Base-by-base conservation (phyloP, 352 stramenopile species). In the Phytophthora quininea region DNA sequence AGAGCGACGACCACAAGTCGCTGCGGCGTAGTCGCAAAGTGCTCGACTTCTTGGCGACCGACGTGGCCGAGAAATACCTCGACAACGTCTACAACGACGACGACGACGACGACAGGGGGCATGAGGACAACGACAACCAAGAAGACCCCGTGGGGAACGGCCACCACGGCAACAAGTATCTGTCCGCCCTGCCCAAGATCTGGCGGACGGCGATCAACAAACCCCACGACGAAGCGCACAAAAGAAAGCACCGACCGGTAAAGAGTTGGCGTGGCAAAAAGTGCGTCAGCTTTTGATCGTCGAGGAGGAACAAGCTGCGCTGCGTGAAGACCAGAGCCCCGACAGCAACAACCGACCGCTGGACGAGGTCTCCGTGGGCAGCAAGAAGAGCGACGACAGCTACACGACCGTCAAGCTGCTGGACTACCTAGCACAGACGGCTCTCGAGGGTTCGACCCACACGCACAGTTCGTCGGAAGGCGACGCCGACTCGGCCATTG, bases 31-130 rank as follows among this genome's bases (percentile, higher is more conserved):
- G 52, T 32, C 51, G 59, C 6, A 47, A 54, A 9, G 56, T 88
- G 6, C 70, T 89, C 19, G 82, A 91, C 54, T 80, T 84, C 33
- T 54, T 89, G 2, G 82, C 80, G 3, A 84, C 65, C 33, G 82
- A 88, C 35, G 58, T 86, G 12, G 77, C 74, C 27, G 82, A 91
- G 54, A 71, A 77, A 24, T 91, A 90, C 54, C 53, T 90, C 4
- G 73, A 90, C 33, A 74, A 76, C 50, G 73, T 90, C 29, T 89
- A 90, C 64, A 70, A 74, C 38, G 82, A 88, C 2, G n/a, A n/a
- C n/a, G 75, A 40, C 35, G 67, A 32, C 38, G 54, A 46, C 43
- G 32, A 52, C 42, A 40, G 4, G 5, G 42, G 46, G 24, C n/a
- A 52, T 9, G n/a, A 24, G 24, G 42, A 53, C 24, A 9, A 19